Evolutionary conservation across 192 early-diverging fungal species (phyloP), one percentile per base, ranked within the genome.

Genomic region (Entrophospora sp.): DNA sequence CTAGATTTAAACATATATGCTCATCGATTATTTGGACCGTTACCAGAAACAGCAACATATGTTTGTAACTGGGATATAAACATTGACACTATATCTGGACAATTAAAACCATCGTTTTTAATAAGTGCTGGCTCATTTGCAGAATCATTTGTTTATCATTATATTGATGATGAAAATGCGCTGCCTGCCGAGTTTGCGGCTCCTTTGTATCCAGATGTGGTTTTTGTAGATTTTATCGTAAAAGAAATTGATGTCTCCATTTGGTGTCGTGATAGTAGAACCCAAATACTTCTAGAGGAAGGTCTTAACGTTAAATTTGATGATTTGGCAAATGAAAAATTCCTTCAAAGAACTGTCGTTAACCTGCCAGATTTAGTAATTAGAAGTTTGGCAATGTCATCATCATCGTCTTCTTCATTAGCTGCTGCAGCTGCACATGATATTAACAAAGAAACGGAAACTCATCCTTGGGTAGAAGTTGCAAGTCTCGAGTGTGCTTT

Each of bases 21-120:
- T 5, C 85, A 89, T 69, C 78, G 85, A 28, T 60, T 90, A 1
- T 89, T 84, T 64, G 90, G 88, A 4, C 87, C 85, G 1, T 65
- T 77, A 4, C 90, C 90, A 14, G 80, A 81, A 36, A 83, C 69
- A 16, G 61, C 75, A 2, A 82, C 82, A 4, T 92, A 89, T 69
- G 82, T 87, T 6, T 79, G 79, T 30, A 85, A 89, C 70, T 88
- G 85, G 83, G 78, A 81, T 10, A 69, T 89, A 31, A 76, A 79
- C 51, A 65, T 83, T 34, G 85, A 84, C 16, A 68, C 72, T 28
- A 82, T 92, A 16, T 72, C 70, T 31, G 90, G 89, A 28, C 80
- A 88, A 40, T 72, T 91, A 24, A 83, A 78, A 46, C 84, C 85
- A 0, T 71, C 79, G 1, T 86, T 87, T 63, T 55, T 88, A 10